Evolutionary conservation across 345 rosid genomes (phyloP).

Genomic region (Aquilaria sinensis): DNA sequence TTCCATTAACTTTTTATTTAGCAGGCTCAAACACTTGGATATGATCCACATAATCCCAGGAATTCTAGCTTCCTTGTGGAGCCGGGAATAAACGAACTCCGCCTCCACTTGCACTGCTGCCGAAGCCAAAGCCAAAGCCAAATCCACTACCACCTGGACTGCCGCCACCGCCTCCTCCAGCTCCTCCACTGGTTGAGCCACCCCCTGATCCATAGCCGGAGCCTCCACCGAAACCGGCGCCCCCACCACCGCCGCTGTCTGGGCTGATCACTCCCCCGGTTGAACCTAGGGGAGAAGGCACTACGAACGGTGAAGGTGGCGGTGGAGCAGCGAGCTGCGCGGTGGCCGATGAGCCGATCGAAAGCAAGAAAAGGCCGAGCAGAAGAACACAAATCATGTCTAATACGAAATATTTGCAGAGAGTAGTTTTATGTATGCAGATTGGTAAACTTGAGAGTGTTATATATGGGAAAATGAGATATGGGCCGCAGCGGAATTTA

Average conservation of each 20-base stretch:
- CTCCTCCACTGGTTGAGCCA: neutral
- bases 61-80: too few relatives aligned
- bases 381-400: slow-evolving; percentile 14
- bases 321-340: neutral
- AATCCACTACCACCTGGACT: neutral
- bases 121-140: slow-evolving; percentile 2
- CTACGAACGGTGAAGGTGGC: neutral
- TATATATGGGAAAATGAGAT: too few relatives aligned
- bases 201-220: slow-evolving; percentile 1
- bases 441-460: too few relatives aligned
- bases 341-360: neutral
- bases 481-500: too few relatives aligned
- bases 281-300: neutral
- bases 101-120: neutral
- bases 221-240: slow-evolving; percentile 24
- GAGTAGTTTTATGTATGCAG: too few relatives aligned
- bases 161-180: neutral
- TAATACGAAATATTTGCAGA: neutral
- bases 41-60: too few relatives aligned
- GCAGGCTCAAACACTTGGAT: too few relatives aligned
- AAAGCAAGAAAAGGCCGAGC: neutral
- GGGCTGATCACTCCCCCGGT: neutral
- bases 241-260: slow-evolving; percentile 28
- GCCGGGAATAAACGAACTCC: neutral
- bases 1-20: too few relatives aligned